Base-by-base conservation (phyloP, 441 rosid genomes). In the Populus hybrid region DNA sequence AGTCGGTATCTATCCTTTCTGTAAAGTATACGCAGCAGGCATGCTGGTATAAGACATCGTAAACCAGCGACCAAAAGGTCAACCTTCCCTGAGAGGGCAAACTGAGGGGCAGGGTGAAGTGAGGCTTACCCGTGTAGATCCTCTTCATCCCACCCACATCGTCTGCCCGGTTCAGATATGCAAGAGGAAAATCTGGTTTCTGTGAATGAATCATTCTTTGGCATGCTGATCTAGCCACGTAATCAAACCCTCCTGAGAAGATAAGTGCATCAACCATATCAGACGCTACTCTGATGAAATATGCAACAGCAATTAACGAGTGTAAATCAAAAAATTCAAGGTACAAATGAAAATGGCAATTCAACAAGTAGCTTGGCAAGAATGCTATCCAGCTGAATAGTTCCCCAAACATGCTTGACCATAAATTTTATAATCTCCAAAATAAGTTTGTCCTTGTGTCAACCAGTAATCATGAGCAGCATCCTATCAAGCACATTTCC, bases 201-300 rank as follows among this genome's bases (percentile, higher is more conserved):
- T 73, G 26, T 36, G 35, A 50, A 16, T 24, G 64, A 40, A 63
- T 12, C 21, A 28, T 28, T 28, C 30, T 28, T 28, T 32, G 59
- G 32, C 6, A 28, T 28, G 59, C n/a, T 42, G 70, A 42, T 72
- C 67, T 21, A 50, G 57, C 34, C 21, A 46, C n/a, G 40, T 68
- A 32, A 72, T 66, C 70, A 72, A 72, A 67, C 24, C 71, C 8
- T 32, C 72, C 71, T 72, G 76, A 30, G 18, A 46, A 28, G 30
- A 28, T 28, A 28, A 72, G 3, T 19, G 32, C 9, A 71, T 71
- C 21, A 18, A 46, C 7, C 40, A 30, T 24, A 77, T 71, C 70
- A 71, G 18, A 42, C 9, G 19, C 24, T 30, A 50, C 34, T 26
- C 35, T 16, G n/a, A 26, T 9, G 30, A 10, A 40, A 53, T 57